Conservation (phyloP, 306 rosid genomes). For the Quercus alba region DNA sequence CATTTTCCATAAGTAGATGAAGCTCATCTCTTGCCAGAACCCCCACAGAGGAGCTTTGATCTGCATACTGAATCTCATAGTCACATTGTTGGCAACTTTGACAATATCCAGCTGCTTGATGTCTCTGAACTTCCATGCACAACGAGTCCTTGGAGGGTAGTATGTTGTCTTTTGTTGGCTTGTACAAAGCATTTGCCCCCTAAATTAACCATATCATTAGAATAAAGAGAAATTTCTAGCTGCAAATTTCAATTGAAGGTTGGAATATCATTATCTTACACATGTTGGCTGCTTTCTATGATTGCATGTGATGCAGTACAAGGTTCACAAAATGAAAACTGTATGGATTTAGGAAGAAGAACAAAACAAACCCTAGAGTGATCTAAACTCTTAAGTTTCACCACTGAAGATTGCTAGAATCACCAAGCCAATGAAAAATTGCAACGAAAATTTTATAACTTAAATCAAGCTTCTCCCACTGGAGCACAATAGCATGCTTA, state of each 20-base stretch:
- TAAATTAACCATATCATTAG: constrained; percentile 37
- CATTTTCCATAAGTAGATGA: constrained; percentile 49
- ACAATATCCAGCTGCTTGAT: constrained; percentile 33
- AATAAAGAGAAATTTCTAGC: constrained; percentile 18
- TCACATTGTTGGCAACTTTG: constrained; percentile 65
- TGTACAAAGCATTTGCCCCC: constrained; percentile 72
- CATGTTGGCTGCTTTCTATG: neutral
- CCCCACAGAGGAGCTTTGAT: constrained; percentile 76
- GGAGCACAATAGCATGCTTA: too few species aligned
- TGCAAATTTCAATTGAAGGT: neutral
- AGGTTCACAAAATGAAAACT: too few species aligned
- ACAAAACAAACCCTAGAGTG: too few species aligned
- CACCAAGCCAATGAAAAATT: too few species aligned
- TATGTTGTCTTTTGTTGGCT: constrained; percentile 54
- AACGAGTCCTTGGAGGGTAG: constrained; percentile 46
- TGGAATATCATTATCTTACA: constrained; percentile 5
- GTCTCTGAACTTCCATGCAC: constrained; percentile 60
- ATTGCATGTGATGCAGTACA: neutral
- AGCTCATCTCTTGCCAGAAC: constrained; percentile 70
- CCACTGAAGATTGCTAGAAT: too few species aligned
- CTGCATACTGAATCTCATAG: constrained; percentile 83
- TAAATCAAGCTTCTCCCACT: too few species aligned
- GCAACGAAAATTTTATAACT: too few species aligned
- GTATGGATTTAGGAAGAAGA: too few species aligned
- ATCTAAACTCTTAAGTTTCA: too few species aligned